Conservation (phyloP, 2,329 filamentous ascomycete genomes). For the Scedosporium dehoogii region DNA sequence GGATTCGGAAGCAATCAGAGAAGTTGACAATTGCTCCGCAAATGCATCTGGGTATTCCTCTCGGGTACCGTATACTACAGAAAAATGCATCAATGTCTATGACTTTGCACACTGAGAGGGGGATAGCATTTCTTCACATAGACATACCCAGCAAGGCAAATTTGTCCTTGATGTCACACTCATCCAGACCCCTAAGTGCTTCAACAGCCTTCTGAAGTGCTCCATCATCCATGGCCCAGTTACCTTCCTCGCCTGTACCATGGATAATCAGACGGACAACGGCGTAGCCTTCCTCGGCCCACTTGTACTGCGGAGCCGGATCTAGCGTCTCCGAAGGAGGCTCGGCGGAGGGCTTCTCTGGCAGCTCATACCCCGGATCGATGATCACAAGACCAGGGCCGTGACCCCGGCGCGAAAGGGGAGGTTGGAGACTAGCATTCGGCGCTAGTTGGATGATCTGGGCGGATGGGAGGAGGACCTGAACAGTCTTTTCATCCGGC, state of each 20-base stretch:
- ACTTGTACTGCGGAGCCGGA: constrained; percentile 21
- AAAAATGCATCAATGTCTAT: neutral
- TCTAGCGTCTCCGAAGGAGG: constrained; percentile 7
- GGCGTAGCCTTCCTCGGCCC: constrained; percentile 25
- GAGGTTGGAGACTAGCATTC: constrained; percentile 14
- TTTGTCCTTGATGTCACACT: constrained; percentile 26
- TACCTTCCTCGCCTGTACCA: neutral
- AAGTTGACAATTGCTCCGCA: neutral
- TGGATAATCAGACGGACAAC: constrained; percentile 13
- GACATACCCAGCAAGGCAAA: constrained; percentile 26
- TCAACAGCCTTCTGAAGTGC: constrained; percentile 13
- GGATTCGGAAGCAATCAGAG: neutral
- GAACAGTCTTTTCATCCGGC: neutral
- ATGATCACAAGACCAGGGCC: constrained; percentile 24
- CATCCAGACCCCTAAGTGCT: constrained; percentile 13
- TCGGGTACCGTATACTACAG: constrained; percentile 1
- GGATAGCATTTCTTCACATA: neutral
- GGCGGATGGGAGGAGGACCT: neutral
- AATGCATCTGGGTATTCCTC: constrained; percentile 3
- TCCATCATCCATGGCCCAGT: neutral
- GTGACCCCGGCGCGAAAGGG: constrained; percentile 19
- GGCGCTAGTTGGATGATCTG: neutral
- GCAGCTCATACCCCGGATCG: constrained; percentile 8
- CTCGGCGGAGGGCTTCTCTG: constrained; percentile 2
- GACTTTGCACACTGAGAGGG: neutral